These are phyloP conservation scores for Fusarium sp. DNA, from an alignment of 2,329 filamentous ascomycete genomes.

Conservation along the genomic window DNA sequence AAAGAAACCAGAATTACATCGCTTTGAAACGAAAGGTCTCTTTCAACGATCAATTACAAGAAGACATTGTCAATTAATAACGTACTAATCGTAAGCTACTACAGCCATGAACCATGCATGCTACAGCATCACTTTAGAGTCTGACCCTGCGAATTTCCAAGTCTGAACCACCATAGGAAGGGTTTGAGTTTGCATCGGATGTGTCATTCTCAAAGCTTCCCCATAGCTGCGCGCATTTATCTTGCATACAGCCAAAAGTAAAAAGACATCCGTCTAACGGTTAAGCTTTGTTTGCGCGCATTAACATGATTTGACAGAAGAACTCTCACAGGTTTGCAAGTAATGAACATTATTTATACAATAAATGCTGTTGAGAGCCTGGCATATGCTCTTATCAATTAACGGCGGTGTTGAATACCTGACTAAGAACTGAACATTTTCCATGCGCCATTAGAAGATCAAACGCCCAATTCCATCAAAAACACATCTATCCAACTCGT, in stretches of 20 bases:
- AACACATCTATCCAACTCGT: neutral
- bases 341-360: neutral
- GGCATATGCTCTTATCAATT: conserved; percentile 17
- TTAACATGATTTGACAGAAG: neutral
- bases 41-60: no score
- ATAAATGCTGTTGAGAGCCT: conserved; percentile 15
- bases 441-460: neutral
- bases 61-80: no score
- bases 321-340: neutral
- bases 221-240: neutral
- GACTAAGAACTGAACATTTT: neutral
- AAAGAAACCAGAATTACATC: no score
- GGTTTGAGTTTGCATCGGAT: neutral
- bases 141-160: neutral
- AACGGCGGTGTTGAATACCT: conserved; percentile 9
- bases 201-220: neutral
- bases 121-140: neutral
- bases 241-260: neutral
- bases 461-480: neutral
- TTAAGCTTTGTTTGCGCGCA: no score
- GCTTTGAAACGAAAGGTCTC: no score
- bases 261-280: neutral
- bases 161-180: neutral
- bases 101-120: no score
- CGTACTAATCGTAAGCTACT: no score